phyloP scores from a whole-genome alignment of 2,329 filamentous ascomycete genomes.

The Botryotinia globosa region DNA sequence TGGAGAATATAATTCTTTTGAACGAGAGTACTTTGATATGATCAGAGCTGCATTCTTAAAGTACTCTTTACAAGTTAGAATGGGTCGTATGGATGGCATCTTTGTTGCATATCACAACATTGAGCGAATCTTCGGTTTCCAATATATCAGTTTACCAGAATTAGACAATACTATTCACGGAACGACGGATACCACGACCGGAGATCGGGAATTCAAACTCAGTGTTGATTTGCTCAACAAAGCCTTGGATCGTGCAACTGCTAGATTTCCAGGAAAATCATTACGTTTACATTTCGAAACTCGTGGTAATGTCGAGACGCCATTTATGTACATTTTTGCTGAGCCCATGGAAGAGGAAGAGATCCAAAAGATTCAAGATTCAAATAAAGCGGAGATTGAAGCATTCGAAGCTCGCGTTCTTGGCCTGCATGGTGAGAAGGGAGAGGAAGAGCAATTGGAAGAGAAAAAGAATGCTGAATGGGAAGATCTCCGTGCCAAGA shows the following conservation, averaged over 20 bases:
- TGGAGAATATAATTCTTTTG: conserved; percentile 86
- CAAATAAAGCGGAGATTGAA: conserved; percentile 61
- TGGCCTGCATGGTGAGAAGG: conserved; percentile 45
- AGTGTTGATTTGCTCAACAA: conserved; percentile 79
- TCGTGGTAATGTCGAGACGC: conserved; percentile 47
- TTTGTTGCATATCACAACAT: conserved; percentile 97
- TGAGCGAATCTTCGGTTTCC: conserved; percentile 93
- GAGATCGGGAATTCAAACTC: conserved; percentile 80
- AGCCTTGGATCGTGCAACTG: conserved; percentile 70
- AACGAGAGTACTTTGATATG: conserved; percentile 97
- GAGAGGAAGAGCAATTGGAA: conserved; percentile 18
- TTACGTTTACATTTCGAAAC: conserved; percentile 82
- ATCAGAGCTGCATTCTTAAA: conserved; percentile 91
- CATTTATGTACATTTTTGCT: conserved; percentile 85
- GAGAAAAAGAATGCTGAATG: conserved; percentile 34
- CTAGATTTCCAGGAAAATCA: conserved; percentile 71
- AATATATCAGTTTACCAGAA: conserved; percentile 82
- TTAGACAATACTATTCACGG: conserved; percentile 93
- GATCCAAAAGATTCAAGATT: conserved; percentile 70
- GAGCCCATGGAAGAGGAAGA: conserved; percentile 75
- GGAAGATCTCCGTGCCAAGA: conserved; percentile 36
- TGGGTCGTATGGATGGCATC: conserved; percentile 98
- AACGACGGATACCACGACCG: conserved; percentile 61
- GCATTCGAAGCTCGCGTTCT: conserved; percentile 65
- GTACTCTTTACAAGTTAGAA: conserved; percentile 92